Percentiles rank a stretch among this genome's conserved stretches.
Conservation (phyloP, 1,284 basidiomycete species). For the Schizophyllum amplum region DNA sequence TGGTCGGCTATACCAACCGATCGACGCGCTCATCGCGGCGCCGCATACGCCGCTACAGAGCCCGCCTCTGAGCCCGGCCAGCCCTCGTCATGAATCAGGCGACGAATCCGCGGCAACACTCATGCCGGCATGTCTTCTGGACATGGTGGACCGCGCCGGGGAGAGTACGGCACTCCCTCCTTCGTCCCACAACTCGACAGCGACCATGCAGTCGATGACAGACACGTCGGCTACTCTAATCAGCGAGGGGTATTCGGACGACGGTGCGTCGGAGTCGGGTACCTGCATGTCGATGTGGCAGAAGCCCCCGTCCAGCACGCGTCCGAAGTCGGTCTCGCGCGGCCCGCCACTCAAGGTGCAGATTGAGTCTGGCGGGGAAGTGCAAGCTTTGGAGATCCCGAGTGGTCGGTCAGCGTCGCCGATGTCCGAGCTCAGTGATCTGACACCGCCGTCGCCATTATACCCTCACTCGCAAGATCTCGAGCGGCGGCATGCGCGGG, state of each 20-base stretch:
- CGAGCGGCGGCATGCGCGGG: constrained; percentile 27
- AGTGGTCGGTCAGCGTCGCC: no score
- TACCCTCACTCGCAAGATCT: constrained; percentile 11
- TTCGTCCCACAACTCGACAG: constrained; percentile 5
- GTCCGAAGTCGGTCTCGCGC: constrained; percentile 22
- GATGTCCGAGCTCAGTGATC: no score
- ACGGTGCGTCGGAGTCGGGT: constrained; percentile 13
- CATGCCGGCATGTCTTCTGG: not conserved
- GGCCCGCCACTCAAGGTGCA: constrained; percentile 35
- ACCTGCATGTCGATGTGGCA: constrained; percentile 23
- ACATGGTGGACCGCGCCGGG: constrained; percentile 16
- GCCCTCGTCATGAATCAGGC: constrained; percentile 24
- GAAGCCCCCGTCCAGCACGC: constrained; percentile 21
- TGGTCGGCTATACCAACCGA: constrained; percentile 21
- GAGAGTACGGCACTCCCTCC: constrained; percentile 7
- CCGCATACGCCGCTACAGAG: constrained; percentile 10
- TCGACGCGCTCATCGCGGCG: constrained; percentile 22
- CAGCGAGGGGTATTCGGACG: not conserved
- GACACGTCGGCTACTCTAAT: constrained; percentile 5
- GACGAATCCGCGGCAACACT: constrained; percentile 4
- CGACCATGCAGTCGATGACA: constrained; percentile 8
- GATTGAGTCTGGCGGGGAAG: constrained; percentile 18
- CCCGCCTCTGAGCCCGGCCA: constrained; percentile 55
- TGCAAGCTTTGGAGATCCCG: no score
- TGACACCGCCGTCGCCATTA: not conserved